These are phyloP conservation scores for Pythium inflatum DNA, from an alignment of 352 stramenopile genomes.

Conservation along the genomic window DNA sequence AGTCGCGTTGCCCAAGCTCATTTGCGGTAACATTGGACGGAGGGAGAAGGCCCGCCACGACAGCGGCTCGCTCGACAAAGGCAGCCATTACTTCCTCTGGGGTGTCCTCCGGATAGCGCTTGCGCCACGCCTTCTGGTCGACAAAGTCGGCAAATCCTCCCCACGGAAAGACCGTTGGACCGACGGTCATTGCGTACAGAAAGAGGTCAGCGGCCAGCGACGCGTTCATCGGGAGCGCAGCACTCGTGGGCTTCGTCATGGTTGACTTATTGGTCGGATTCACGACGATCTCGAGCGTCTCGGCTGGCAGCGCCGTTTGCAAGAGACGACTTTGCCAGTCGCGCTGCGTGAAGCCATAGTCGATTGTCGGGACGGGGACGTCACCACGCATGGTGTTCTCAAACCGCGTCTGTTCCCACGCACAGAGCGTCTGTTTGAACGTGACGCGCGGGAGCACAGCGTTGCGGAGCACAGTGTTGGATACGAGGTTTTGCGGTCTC, in stretches of 20 bases:
- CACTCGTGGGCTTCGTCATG: background rate
- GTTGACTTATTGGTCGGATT: background rate
- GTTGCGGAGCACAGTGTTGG: background rate
- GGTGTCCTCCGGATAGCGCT: background rate
- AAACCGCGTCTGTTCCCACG: background rate
- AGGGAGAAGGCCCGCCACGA: background rate
- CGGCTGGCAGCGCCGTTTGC: background rate
- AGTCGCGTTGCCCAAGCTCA: conserved; percentile 3
- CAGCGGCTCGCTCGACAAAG: background rate
- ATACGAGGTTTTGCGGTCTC: background rate
- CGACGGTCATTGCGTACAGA: background rate
- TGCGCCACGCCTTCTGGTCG: background rate
- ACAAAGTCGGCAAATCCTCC: background rate
- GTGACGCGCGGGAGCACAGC: background rate
- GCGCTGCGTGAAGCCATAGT: background rate
- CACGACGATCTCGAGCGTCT: background rate
- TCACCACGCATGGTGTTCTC: background rate
- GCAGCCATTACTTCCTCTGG: background rate
- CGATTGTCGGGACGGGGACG: background rate
- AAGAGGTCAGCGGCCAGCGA: conserved; percentile 23
- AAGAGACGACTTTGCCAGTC: background rate
- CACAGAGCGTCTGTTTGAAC: background rate
- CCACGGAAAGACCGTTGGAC: conserved; percentile 8
- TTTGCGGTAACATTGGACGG: background rate
- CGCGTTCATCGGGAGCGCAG: conserved; percentile 27